These are phyloP conservation scores for Cytospora piceae DNA, from an alignment of 2,329 filamentous ascomycete genomes.

Conservation along the genomic window DNA sequence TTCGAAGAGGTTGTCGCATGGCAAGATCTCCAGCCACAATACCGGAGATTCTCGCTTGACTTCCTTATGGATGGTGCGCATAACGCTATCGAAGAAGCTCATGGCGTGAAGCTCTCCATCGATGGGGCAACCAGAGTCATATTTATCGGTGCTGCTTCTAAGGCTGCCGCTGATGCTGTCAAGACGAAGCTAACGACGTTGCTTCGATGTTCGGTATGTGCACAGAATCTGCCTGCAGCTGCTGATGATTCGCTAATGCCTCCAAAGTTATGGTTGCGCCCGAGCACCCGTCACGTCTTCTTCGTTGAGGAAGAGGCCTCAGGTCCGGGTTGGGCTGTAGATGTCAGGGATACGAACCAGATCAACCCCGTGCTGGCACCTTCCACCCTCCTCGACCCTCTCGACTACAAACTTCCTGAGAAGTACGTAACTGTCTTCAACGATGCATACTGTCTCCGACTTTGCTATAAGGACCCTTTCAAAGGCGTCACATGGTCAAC, in stretches of 20 bases:
- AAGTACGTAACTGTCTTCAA: slow-evolving; percentile 33
- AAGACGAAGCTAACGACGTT: slow-evolving; percentile 14
- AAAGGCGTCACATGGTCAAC: slow-evolving; percentile 27
- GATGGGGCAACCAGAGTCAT: slow-evolving; percentile 17
- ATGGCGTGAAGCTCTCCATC: not conserved
- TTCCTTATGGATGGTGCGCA: slow-evolving; percentile 9
- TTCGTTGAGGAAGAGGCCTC: slow-evolving; percentile 11
- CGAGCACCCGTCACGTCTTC: slow-evolving; percentile 7
- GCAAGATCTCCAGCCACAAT: slow-evolving; percentile 9
- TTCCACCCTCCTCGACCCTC: slow-evolving; percentile 38
- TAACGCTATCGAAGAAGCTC: not conserved
- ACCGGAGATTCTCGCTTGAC: not conserved
- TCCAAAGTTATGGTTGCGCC: not conserved
- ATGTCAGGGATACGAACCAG: slow-evolving; percentile 37
- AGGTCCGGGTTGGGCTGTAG: slow-evolving; percentile 28
- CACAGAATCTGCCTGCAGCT: not conserved
- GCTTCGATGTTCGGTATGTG: slow-evolving; percentile 5
- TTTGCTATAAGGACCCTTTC: slow-evolving; percentile 33
- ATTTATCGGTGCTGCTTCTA: slow-evolving; percentile 14
- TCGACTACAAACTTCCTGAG: slow-evolving; percentile 18
- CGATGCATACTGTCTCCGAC: slow-evolving; percentile 35
- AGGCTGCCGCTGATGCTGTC: not conserved
- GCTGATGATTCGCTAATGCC: not conserved
- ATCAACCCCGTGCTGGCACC: slow-evolving; percentile 36
- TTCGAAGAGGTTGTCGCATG: not conserved